phyloP scores from a whole-genome alignment of 2,329 filamentous ascomycete species.

The Plenodomus lindquistii region DNA sequence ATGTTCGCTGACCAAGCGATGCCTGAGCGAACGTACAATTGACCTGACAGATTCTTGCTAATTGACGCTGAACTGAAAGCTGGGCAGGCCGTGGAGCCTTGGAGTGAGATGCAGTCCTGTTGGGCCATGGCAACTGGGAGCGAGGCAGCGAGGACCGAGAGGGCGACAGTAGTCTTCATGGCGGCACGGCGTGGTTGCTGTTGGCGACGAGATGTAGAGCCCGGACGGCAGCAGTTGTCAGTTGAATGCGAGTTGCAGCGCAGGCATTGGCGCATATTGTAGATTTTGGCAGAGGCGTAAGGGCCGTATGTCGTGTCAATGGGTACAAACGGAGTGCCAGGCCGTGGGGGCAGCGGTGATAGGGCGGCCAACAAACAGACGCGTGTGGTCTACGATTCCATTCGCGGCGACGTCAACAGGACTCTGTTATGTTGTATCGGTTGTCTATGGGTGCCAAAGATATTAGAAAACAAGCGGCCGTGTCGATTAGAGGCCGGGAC shows the following conservation, averaged over 20 bases:
- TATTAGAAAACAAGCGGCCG: constrained; percentile 19
- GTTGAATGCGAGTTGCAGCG: constrained; percentile 8
- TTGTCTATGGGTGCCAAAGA: constrained; percentile 14
- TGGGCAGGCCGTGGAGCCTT: constrained; percentile 70
- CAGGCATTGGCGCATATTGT: constrained; percentile 24
- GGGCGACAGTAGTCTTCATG: constrained; percentile 21
- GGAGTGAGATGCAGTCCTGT: constrained; percentile 66
- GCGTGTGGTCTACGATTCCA: constrained; percentile 39
- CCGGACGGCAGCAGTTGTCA: constrained; percentile 13
- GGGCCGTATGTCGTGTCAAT: constrained; percentile 14
- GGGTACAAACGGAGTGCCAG: constrained; percentile 10
- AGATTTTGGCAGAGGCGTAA: constrained; percentile 4
- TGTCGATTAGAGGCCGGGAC: constrained; percentile 21
- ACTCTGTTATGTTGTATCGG: constrained; percentile 11
- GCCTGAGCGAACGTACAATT: constrained; percentile 60
- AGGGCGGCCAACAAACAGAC: constrained; percentile 30
- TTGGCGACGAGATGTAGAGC: constrained; percentile 20
- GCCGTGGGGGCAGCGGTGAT: constrained; percentile 16
- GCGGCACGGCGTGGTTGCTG: constrained; percentile 22
- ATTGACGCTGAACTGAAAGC: constrained; percentile 75
- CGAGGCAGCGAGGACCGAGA: constrained; percentile 34
- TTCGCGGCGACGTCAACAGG: constrained; percentile 25
- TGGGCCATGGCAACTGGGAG: constrained; percentile 44
- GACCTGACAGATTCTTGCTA: constrained; percentile 65
- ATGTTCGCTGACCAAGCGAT: constrained; percentile 21